Evolutionary conservation across 148 eudicot genomes (phyloP), one percentile per base, ranked within the genome.

Genomic region (Fagopyrum homotropicum): DNA sequence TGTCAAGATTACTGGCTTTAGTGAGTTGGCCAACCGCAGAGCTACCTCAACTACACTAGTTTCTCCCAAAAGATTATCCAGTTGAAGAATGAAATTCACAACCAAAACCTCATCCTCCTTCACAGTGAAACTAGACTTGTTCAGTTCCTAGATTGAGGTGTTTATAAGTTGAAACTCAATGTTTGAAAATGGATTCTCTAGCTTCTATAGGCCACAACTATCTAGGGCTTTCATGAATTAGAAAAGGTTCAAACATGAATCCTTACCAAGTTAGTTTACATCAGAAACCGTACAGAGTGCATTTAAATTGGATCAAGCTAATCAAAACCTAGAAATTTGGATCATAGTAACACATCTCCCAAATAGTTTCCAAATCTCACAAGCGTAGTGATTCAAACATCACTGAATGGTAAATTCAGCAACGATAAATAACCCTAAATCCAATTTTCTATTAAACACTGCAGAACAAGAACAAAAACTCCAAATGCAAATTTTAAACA

Each of bases 41-140:
- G 91, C 97, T 8, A 85, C 54, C 14, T 82, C 82, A 6, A 94
- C 97, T 0, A 75, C 5, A 7, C 72, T 47, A 0, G 79, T 75
- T 17, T 90, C 89, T 35, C 86, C 97, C 2, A 91, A 77, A 0
- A 92, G 78, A 54, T 87, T 92, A n/a, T 85, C 89, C 43, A 94
- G 73, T 77, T 94, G 97, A 19, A 94, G 90, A 97, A 94, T 94
- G 79, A 94, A 94, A 26, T 94, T 94, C 46, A 90, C 96, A 0
- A 90, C 87, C 17, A 94, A 61, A 9, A 84, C 87, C 81, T 94
- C 98, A 50, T 89, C 93, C 15, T 86, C 35, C 78, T 82, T 63
- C 77, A 80, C 85, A 85, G 63, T 86, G 79, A 63, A 91, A 76
- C 82, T 86, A 46, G 90, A 83, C 72, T 46, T 81, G 73, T 72